phyloP scores from a whole-genome alignment of 1,284 basidiomycete genomes.

The Pseudozyma pruni region DNA sequence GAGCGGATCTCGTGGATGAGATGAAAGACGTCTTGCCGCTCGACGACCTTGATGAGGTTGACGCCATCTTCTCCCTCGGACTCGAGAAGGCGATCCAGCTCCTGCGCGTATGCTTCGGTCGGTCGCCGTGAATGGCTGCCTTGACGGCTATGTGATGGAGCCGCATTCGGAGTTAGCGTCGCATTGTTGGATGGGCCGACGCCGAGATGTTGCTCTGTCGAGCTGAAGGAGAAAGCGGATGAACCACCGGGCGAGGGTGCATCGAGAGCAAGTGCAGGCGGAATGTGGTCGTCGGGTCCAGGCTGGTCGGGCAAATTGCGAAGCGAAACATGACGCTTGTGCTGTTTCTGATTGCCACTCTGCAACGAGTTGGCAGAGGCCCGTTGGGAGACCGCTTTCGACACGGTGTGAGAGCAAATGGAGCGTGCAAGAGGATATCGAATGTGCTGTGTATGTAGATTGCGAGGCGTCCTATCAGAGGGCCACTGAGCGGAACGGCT shows the following conservation, averaged over 20 bases:
- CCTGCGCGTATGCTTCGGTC: constrained; percentile 33
- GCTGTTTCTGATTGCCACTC: constrained; percentile 10
- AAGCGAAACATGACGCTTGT: constrained; percentile 36
- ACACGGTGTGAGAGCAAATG: constrained; percentile 25
- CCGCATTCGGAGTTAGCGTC: neutral
- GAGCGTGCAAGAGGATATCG: no score
- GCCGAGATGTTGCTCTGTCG: constrained; percentile 27
- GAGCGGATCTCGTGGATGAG: constrained; percentile 51
- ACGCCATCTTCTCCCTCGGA: constrained; percentile 49
- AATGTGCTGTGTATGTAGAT: no score
- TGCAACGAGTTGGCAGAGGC: constrained; percentile 42
- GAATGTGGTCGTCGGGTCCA: constrained; percentile 27
- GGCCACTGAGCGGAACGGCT: no score
- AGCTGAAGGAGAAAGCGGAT: constrained; percentile 33
- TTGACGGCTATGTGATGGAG: constrained; percentile 4
- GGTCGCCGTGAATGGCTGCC: constrained; percentile 16
- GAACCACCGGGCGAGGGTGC: constrained; percentile 8
- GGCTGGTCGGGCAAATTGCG: constrained; percentile 40
- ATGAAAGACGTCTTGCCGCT: constrained; percentile 53
- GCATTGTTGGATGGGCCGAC: constrained; percentile 1
- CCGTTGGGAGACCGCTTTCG: constrained; percentile 38
- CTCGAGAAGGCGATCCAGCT: constrained; percentile 41
- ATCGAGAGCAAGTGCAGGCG: constrained; percentile 21
- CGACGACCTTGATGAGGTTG: constrained; percentile 47
- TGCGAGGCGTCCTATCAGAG: no score